Percentiles rank a stretch among this genome's conserved stretches.
phyloP scores from a whole-genome alignment of 441 rosid genomes.

The Erysimum pusillum region DNA sequence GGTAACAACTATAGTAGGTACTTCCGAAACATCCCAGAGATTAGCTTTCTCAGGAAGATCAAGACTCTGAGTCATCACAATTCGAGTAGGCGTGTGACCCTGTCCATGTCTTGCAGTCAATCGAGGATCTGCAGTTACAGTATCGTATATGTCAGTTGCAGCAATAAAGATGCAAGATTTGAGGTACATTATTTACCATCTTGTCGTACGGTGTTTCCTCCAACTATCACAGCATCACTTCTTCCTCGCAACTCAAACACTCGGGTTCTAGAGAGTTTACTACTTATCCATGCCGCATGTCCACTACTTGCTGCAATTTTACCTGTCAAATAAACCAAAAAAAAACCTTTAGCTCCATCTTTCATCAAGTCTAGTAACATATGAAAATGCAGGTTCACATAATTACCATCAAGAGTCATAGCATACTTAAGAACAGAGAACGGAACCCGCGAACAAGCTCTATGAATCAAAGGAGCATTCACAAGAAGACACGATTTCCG shows the following conservation, averaged over 20 bases:
- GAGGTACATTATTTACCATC: slow-evolving; percentile 64
- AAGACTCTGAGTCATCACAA: slow-evolving; percentile 86
- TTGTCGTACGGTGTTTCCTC: slow-evolving; percentile 88
- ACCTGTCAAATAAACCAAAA: slow-evolving; percentile 48
- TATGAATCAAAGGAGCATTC: slow-evolving; percentile 85
- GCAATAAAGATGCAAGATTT: slow-evolving; percentile 14
- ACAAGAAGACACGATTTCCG: slow-evolving; percentile 80
- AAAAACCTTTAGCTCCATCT: not conserved
- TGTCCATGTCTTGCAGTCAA: slow-evolving; percentile 91
- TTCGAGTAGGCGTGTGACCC: slow-evolving; percentile 80
- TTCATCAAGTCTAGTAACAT: not conserved
- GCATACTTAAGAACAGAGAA: slow-evolving; percentile 94
- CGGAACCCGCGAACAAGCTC: slow-evolving; percentile 85
- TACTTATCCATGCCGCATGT: slow-evolving; percentile 95
- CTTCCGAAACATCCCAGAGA: slow-evolving; percentile 89
- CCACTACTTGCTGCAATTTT: slow-evolving; percentile 93
- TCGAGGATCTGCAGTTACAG: slow-evolving; percentile 68
- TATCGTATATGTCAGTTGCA: slow-evolving; percentile 1
- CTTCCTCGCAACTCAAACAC: slow-evolving; percentile 87
- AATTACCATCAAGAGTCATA: slow-evolving; percentile 93
- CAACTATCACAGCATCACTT: slow-evolving; percentile 89
- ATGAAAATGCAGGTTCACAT: slow-evolving; percentile 3
- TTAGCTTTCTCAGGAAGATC: slow-evolving; percentile 89
- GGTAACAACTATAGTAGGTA: slow-evolving; percentile 80
- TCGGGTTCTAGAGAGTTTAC: slow-evolving; percentile 77